Evolutionary conservation across 257 asterid species (phyloP), one percentile per base, ranked within the genome.

Genomic region (Solanum etuberosum): DNA sequence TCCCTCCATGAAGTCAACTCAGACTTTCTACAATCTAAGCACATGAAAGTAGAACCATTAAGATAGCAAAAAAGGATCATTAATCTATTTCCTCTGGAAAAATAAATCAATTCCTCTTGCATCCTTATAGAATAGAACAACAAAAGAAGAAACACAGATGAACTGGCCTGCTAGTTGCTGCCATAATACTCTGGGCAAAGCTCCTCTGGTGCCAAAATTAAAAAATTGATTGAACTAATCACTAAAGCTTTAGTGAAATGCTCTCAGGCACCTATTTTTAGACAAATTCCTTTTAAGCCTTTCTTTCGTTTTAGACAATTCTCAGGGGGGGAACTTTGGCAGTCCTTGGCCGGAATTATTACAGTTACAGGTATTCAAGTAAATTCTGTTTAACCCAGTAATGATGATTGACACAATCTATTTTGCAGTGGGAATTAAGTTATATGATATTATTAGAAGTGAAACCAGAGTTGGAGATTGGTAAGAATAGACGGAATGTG

Each of bases 1-100:
- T 15, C 89, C 95, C 87, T 92, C 94, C 95, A 93, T 92, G 16
- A 43, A 37, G 7, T 67, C 80, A 65, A 38, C 80, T 85, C 35
- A 32, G 4, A 23, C 59, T 67, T 67, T 42, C 81, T 67, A 48
- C 81, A 40, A 67, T 51, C 54, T 51, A 65, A 34, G 65, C 59
- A 25, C 10, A 85, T 5, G 63, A 67, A 40, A 63, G 67, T 38
- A 85, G 71, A 83, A 46, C 86, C 31, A 74, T 37, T 74, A 74
- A 21, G 54, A 23, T 74, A 74, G n/a, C 20, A 37, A 37, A 37
- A 46, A 74, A 20, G 43, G 51, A 37, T 12, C 29, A 23, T 37
- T 74, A 40, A 37, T 37, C 51, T 11, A 37, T 37, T 37, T 73
- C 51, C 54, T 73, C 82, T 3, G 11, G 65, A 57, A 20, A 57